Evolutionary conservation across 352 stramenopile genomes (phyloP).

Genomic region (Globisporangium solare): DNA sequence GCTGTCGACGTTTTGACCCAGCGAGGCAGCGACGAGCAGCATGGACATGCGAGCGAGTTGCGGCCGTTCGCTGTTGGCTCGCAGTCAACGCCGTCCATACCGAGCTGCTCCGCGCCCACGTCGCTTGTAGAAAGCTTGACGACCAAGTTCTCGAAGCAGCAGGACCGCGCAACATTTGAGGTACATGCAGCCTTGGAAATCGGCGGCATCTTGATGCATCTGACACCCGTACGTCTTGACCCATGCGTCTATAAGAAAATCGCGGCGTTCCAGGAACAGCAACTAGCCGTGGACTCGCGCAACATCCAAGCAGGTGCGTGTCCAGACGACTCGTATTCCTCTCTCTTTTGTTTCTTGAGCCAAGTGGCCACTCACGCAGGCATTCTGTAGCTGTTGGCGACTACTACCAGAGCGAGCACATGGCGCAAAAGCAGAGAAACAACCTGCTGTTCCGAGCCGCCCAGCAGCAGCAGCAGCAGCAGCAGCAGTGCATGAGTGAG

Average conservation of each 20-base stretch:
- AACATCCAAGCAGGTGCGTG: conserved; percentile 32
- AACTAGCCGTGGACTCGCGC: conserved; percentile 25
- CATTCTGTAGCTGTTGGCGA: conserved; percentile 24
- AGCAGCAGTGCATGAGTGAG: background rate
- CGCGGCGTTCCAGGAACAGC: conserved; percentile 35
- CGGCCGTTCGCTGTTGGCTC: background rate
- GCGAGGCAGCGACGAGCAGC: background rate
- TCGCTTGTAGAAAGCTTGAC: conserved; percentile 24
- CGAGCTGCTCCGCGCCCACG: conserved; percentile 18
- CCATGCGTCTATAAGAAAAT: conserved; percentile 22
- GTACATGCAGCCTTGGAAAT: conserved; percentile 11
- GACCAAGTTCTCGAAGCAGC: conserved; percentile 34
- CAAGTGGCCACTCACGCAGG: background rate
- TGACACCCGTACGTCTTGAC: background rate
- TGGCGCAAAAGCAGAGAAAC: conserved; percentile 24
- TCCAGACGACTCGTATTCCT: too few relatives aligned
- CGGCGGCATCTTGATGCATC: too few relatives aligned
- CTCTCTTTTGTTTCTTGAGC: background rate
- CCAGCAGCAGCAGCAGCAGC: background rate
- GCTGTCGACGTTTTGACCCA: conserved; percentile 41
- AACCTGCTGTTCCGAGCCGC: conserved; percentile 24
- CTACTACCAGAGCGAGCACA: conserved; percentile 34
- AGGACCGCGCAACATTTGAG: conserved; percentile 28
- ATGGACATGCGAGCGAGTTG: background rate
- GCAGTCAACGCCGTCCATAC: conserved; percentile 16